Percentiles rank a stretch among this genome's conserved stretches.
Evolutionary conservation across 345 rosid genomes (phyloP).

Genomic region (Microcos paniculata): DNA sequence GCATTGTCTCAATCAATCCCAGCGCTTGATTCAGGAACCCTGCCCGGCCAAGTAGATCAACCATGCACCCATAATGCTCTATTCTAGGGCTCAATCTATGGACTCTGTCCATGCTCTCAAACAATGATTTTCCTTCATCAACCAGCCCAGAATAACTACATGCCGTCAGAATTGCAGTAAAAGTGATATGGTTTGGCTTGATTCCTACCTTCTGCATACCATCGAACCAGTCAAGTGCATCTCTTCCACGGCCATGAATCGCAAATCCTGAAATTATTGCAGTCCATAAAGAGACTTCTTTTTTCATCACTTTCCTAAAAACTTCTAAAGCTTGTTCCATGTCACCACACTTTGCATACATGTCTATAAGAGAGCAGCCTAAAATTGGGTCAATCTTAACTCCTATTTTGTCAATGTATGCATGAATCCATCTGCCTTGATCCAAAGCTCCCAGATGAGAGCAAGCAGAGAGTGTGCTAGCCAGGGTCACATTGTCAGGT

Average conservation of each 20-base stretch:
- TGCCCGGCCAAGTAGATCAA: slow-evolving; percentile 74
- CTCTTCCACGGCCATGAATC: slow-evolving; percentile 59
- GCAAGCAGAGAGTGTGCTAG: slow-evolving; percentile 63
- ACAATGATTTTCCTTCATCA: slow-evolving; percentile 51
- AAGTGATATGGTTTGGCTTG: slow-evolving; percentile 60
- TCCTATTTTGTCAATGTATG: slow-evolving; percentile 31
- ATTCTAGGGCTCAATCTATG: slow-evolving; percentile 48
- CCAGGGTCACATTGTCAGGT: slow-evolving; percentile 54
- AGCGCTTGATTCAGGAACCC: slow-evolving; percentile 59
- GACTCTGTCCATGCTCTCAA: slow-evolving; percentile 45
- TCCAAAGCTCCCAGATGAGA: slow-evolving; percentile 72
- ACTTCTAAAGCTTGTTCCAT: slow-evolving; percentile 53
- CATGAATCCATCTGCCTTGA: slow-evolving; percentile 79
- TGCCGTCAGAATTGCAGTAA: slow-evolving; percentile 67
- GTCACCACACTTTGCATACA: slow-evolving; percentile 73
- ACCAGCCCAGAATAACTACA: slow-evolving; percentile 69
- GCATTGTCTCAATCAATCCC: slow-evolving; percentile 50
- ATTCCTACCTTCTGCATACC: slow-evolving; percentile 58
- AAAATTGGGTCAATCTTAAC: slow-evolving; percentile 41
- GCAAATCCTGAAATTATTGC: slow-evolving; percentile 66
- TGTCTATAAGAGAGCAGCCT: slow-evolving; percentile 58
- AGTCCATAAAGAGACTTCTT: slow-evolving; percentile 57
- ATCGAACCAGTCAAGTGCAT: slow-evolving; percentile 49
- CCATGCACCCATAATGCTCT: slow-evolving; percentile 88
- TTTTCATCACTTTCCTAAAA: slow-evolving; percentile 40